Evolutionary conservation across 352 stramenopile genomes (phyloP).

Genomic region (Albugo laibachii): DNA sequence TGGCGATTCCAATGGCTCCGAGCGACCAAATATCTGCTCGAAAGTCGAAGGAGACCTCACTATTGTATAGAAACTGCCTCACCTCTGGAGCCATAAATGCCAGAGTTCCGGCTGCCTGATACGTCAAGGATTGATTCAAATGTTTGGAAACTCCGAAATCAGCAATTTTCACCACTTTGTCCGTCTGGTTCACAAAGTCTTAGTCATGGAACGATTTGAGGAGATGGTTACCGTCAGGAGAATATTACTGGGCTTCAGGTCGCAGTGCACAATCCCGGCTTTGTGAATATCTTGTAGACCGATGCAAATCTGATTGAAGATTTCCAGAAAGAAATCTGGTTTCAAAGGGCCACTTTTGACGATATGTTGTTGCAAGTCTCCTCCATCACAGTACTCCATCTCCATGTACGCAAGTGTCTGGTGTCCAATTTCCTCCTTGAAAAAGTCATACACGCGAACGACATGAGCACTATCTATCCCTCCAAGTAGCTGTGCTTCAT

Average conservation of each 20-base stretch:
- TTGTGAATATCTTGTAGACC: conserved; percentile 45
- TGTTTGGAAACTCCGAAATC: conserved; percentile 73
- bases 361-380: conserved; percentile 15
- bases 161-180: conserved; percentile 47
- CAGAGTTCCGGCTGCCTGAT: conserved; percentile 52
- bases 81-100: conserved; percentile 71
- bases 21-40: conserved; percentile 66
- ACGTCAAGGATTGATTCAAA: conserved; percentile 43
- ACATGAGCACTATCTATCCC: conserved; percentile 35
- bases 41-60: conserved; percentile 43
- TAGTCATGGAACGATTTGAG: too few relatives aligned
- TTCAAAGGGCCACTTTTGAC: conserved; percentile 19
- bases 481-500: conserved; percentile 50
- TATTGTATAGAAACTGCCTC: conserved; percentile 43
- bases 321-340: conserved; percentile 20
- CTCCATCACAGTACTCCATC: conserved; percentile 59
- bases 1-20: conserved; percentile 42
- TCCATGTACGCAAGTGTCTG: conserved; percentile 66
- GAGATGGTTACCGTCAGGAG: conserved; percentile 49
- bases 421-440: conserved; percentile 57
- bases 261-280: conserved; percentile 44
- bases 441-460: conserved; percentile 52
- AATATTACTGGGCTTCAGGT: conserved; percentile 62
- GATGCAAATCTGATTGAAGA: conserved; percentile 51
- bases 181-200: conserved; percentile 15